A percentile compares a stretch with the other conserved stretches of the same genome.
phyloP scores from a whole-genome alignment of 768 basidiomycete species.

The Clitopilus passeckerianus region DNA sequence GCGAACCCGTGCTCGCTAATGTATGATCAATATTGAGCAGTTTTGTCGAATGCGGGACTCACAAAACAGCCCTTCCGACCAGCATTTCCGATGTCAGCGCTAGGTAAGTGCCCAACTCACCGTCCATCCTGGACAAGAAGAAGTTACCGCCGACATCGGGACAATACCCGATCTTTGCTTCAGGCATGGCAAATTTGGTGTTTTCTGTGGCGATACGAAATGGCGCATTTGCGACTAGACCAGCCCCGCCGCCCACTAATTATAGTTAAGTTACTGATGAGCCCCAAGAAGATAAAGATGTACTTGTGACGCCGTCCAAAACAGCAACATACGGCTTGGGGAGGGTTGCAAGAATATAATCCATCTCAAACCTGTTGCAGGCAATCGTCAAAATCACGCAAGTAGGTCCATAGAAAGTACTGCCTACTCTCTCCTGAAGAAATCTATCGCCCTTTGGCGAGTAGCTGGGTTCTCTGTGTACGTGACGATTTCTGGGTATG shows the following conservation, averaged over 20 bases:
- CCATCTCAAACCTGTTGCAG: constrained; percentile 66
- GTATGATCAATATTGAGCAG: neutral
- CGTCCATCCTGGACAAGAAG: constrained; percentile 88
- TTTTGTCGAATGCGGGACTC: constrained; percentile 24
- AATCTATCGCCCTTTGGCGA: constrained; percentile 65
- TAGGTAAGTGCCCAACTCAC: constrained; percentile 90
- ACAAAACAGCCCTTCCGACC: constrained; percentile 83
- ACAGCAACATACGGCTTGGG: constrained; percentile 89
- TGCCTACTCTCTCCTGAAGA: constrained; percentile 86
- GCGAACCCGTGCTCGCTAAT: constrained; percentile 86
- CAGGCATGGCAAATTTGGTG: constrained; percentile 93
- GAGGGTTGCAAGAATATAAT: constrained; percentile 64
- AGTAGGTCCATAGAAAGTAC: constrained; percentile 3
- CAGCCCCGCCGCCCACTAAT: constrained; percentile 94
- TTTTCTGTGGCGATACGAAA: constrained; percentile 94
- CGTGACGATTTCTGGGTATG: constrained; percentile 46
- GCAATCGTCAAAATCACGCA: neutral
- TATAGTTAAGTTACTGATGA: constrained; percentile 4
- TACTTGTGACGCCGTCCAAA: constrained; percentile 90
- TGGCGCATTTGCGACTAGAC: constrained; percentile 76
- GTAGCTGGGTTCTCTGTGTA: constrained; percentile 46
- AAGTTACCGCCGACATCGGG: constrained; percentile 94
- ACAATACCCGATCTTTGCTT: constrained; percentile 85
- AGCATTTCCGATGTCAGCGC: constrained; percentile 75
- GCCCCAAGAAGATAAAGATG: constrained; percentile 24